A percentile compares a stretch with the other conserved stretches of the same genome.
Evolutionary conservation across 495 filamentous ascomycete genomes (phyloP).

Genomic region (Parathielavia hyrcaniae): DNA sequence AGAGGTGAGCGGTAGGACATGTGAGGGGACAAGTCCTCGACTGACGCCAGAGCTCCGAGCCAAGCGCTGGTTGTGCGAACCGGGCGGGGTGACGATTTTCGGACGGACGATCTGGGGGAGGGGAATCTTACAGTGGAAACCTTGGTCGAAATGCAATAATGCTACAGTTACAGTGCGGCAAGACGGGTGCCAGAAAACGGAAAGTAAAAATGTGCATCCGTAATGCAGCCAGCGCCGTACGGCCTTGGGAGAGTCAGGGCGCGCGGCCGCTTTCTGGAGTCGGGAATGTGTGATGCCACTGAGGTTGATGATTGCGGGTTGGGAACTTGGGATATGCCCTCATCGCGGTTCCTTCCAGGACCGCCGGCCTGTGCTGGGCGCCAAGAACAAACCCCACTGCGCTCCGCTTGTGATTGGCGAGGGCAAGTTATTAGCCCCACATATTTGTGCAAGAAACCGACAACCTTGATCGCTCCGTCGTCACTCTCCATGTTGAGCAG

Average conservation of each 20-base stretch:
- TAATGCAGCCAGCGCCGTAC: slow-evolving; percentile 2
- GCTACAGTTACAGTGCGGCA: slow-evolving; percentile 27
- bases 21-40: neutral
- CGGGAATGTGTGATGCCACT: slow-evolving; percentile 10
- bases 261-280: slow-evolving; percentile 4
- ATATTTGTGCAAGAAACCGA: too few relatives aligned
- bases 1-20: neutral
- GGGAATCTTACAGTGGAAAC: slow-evolving; percentile 21
- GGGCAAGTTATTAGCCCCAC: too few relatives aligned
- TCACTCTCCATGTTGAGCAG: too few relatives aligned
- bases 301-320: slow-evolving; percentile 13
- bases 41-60: neutral
- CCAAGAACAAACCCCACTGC: too few relatives aligned
- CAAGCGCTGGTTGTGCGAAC: neutral
- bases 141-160: slow-evolving; percentile 26
- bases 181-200: slow-evolving; percentile 4
- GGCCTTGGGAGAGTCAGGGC: neutral
- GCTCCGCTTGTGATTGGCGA: too few relatives aligned
- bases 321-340: neutral
- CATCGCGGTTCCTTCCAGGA: neutral
- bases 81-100: neutral
- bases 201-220: slow-evolving; percentile 14
- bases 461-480: too few relatives aligned
- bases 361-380: neutral
- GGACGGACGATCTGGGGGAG: neutral